Base-by-base conservation (phyloP, 2,329 filamentous ascomycete genomes). In the Ustulina deusta region DNA sequence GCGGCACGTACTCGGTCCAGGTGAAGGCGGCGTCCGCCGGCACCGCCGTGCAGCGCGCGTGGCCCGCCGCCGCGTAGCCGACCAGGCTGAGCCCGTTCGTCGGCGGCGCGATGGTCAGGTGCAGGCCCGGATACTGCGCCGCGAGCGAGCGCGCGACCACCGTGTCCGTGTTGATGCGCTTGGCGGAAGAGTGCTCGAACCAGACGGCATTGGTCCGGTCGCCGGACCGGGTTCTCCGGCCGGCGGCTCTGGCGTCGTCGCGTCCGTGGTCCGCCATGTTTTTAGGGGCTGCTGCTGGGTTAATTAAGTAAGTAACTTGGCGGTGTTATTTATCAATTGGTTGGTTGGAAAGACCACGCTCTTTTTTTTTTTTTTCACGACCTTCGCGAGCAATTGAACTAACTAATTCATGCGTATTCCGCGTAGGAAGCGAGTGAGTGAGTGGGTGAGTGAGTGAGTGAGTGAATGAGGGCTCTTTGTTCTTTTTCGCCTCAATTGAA, bases 131-230 rank as follows among this genome's bases (percentile, higher is more conserved):
- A 63, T 85, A 85, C 57, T 83, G 78, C 38, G 77, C 72, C 56
- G 78, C 79, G 29, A 86, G 77, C 0, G 81, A 73, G 15, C 74
- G 70, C 40, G 80, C 76, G 64, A 86, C 78, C 52, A 84, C 71
- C 3, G 78, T 73, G 67, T 85, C 81, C 2, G 83, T 85, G 74
- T 81, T 80, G 74, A 81, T 69, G 52, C 82, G 80, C 52, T 76
- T 74, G 25, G 74, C 83, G 20, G 75, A 75, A 2, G 80, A 79
- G 74, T 86, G 82, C 7, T 78, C 68, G 69, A 83, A 82, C 73
- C 78, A 83, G 6, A 71, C 57, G 29, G 71, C 63, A 13, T 76
- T 76, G 3, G 74, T 71, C 27, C 36, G 38, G 40, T 73, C 69
- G 54, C 40, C 22, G 27, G 17, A 44, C 42, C n/a, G 63, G 63